These are phyloP conservation scores for Solanum chiquidenum DNA, from an alignment of 257 asterid genomes.

Conservation along the genomic window DNA sequence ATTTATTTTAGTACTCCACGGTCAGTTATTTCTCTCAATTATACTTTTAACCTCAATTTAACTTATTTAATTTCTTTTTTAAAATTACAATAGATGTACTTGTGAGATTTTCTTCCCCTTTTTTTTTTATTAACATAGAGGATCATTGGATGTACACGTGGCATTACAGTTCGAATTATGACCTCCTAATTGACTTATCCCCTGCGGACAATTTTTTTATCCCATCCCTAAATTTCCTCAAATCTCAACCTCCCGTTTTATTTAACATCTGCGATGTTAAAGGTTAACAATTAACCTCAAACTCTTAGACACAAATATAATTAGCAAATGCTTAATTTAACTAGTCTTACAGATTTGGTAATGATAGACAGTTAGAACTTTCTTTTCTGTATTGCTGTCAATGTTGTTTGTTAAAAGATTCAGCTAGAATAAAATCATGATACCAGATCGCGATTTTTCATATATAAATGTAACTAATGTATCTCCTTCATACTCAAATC, in stretches of 20 bases:
- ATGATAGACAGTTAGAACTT: constrained; percentile 12
- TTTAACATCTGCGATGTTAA: neutral
- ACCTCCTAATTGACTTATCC: neutral
- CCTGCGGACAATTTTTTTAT: neutral
- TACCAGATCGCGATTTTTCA: too few species aligned
- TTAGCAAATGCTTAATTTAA: neutral
- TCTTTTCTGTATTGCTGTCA: neutral
- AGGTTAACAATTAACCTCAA: neutral
- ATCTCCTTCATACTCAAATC: too few species aligned
- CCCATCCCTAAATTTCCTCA: neutral
- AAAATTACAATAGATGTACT: too few species aligned
- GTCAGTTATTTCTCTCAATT: neutral
- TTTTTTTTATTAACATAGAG: neutral
- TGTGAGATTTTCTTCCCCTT: neutral
- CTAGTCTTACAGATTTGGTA: constrained; percentile 5
- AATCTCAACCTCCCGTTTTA: neutral
- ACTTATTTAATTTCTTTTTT: too few species aligned
- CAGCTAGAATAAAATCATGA: constrained; percentile 35
- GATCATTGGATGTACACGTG: neutral
- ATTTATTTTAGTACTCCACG: neutral
- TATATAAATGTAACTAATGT: too few species aligned
- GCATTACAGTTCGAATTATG: neutral
- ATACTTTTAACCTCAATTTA: neutral
- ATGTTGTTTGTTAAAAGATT: constrained; percentile 24
- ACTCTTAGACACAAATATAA: neutral